A percentile compares a stretch with the other conserved stretches of the same genome.
phyloP scores from a whole-genome alignment of 129 eudicot species.

The Sambucus nigra region DNA sequence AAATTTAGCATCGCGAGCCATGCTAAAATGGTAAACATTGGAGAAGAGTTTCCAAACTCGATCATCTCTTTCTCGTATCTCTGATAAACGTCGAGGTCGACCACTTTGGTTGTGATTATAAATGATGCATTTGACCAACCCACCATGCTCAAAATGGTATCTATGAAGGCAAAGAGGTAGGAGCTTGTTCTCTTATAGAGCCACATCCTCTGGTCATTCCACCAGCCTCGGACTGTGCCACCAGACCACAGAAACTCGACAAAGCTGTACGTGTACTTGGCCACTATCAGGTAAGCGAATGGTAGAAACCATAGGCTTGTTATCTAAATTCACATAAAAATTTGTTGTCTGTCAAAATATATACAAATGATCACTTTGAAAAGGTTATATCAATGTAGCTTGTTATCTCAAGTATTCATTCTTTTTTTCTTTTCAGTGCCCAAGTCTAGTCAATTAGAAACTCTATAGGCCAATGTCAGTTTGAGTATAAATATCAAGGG shows the following conservation, averaged over 20 bases:
- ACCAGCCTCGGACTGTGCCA: conserved; percentile 76
- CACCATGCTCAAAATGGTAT: conserved; percentile 34
- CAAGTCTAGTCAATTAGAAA: no score
- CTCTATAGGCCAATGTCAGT: no score
- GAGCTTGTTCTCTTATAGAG: conserved; percentile 71
- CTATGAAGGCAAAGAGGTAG: conserved; percentile 56
- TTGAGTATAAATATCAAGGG: no score
- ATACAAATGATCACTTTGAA: no score
- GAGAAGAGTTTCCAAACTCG: conserved; percentile 64
- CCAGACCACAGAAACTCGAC: conserved; percentile 45
- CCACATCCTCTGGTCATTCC: conserved; percentile 88
- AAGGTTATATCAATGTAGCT: no score
- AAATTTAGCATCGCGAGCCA: conserved; percentile 57
- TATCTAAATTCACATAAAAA: no score
- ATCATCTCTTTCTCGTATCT: conserved; percentile 60
- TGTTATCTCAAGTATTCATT: no score
- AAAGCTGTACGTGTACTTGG: conserved; percentile 22
- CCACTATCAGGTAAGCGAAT: conserved; percentile 40
- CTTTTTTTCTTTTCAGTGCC: no score
- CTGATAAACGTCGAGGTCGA: conserved; percentile 32
- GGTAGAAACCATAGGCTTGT: conserved; percentile 84
- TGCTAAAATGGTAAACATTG: conserved; percentile 40
- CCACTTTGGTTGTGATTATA: conserved; percentile 48
- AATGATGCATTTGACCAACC: conserved; percentile 38
- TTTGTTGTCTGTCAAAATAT: no score